These are phyloP conservation scores for Mycena maculata DNA, from an alignment of 768 basidiomycete species.

Conservation along the genomic window DNA sequence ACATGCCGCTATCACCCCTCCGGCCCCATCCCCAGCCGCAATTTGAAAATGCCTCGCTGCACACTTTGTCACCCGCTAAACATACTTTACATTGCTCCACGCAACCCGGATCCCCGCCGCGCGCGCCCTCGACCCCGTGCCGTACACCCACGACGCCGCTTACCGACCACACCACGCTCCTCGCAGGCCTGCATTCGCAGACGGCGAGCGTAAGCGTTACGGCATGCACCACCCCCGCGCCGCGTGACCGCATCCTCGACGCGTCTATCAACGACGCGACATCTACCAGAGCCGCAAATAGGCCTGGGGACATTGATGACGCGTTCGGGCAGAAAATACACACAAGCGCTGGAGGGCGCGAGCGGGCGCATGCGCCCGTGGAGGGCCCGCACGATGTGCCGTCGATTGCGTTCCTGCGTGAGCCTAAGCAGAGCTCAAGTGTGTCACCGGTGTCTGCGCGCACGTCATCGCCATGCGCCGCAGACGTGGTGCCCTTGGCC, in stretches of 20 bases:
- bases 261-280: background rate
- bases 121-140: constrained; percentile 3
- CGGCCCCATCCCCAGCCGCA: background rate
- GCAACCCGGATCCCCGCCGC: background rate
- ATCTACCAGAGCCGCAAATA: background rate
- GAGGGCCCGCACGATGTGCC: constrained; percentile 8
- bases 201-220: background rate
- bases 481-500: too few relatives aligned
- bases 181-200: background rate
- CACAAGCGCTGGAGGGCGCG: too few relatives aligned
- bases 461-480: background rate
- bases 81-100: background rate
- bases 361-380: background rate
- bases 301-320: background rate
- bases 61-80: background rate
- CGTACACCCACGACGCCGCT: background rate
- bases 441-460: background rate
- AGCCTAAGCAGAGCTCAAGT: background rate
- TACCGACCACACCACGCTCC: too few relatives aligned
- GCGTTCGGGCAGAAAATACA: background rate
- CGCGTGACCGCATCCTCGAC: background rate
- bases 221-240: background rate
- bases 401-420: constrained; percentile 19
- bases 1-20: background rate
- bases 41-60: background rate